Percentiles rank a stretch among this genome's conserved stretches.
phyloP scores from a whole-genome alignment of 179 eudicot species.

The Pouteria campechiana region DNA sequence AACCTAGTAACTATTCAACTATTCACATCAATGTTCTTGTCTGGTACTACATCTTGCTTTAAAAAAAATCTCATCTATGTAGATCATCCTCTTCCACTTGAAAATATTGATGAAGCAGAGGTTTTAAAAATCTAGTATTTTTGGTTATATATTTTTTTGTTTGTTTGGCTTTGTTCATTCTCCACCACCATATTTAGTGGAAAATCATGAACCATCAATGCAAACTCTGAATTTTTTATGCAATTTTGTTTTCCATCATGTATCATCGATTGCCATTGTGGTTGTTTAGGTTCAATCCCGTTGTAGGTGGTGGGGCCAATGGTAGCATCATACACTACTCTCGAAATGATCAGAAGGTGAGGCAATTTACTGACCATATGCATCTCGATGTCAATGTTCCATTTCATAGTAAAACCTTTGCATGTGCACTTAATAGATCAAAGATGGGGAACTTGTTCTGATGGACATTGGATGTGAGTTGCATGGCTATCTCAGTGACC shows the following conservation, averaged over 20 bases:
- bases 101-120: too few species aligned
- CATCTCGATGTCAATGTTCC: background rate
- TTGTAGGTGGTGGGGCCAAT: constrained; percentile 93
- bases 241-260: background rate
- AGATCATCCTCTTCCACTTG: too few species aligned
- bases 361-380: constrained; percentile 10
- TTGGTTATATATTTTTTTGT: too few species aligned
- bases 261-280: background rate
- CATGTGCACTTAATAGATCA: constrained; percentile 34
- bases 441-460: constrained; percentile 63
- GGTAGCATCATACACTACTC: constrained; percentile 91
- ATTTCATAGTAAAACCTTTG: background rate
- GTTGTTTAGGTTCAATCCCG: constrained; percentile 77
- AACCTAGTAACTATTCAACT: too few species aligned
- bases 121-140: too few species aligned
- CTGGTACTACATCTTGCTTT: too few species aligned
- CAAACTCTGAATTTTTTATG: too few species aligned
- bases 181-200: too few species aligned
- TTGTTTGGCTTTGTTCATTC: too few species aligned
- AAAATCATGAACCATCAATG: too few species aligned
- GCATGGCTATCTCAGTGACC: constrained; percentile 94
- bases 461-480: constrained; percentile 95
- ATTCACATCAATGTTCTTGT: too few species aligned
- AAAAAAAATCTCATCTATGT: too few species aligned
- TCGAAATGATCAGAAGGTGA: constrained; percentile 83